Base-by-base conservation (phyloP, 75 land plant genomes). In the Sequoiadendron giganteum region DNA sequence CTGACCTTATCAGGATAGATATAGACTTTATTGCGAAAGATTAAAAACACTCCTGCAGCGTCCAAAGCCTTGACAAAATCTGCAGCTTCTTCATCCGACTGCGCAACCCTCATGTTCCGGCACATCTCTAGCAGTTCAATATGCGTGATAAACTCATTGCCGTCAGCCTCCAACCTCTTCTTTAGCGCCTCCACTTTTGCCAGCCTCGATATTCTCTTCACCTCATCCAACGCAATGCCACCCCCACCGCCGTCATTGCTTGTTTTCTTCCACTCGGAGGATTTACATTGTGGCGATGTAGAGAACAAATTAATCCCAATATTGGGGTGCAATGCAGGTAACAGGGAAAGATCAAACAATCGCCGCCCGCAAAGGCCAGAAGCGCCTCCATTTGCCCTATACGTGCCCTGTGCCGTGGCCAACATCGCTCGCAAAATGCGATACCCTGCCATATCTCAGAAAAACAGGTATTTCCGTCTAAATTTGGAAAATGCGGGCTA, bases 1-100 rank as follows among this genome's bases (percentile, higher is more conserved):
- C 79, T 32, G 86, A 97, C 99, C 97, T 95, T 93, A 5, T 95
- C 88, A 4, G 99, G 97, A 83, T 96, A 94, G 61, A 97, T 92
- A 86, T 95, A 95, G 39, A 95, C 99, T 86, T 91, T 96, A 87
- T 95, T 92, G 28, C 94, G 87, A 85, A 95, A 96, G 73, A 93
- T 91, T 56, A 97, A 90, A 36, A 97, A 93, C 3, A 95, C 96
- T 11, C 96, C 96, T 10, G 99, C 96, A 15, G 96, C 94, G 78
- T 97, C 97, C 14, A 96, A 87, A 19, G 88, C 86, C 19, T 86
- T 89, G 38, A 93, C 96, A 85, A 96, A 92, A 25, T 88, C 86
- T 16, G 43, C 85, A 40, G 97, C 97, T 82, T 96, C 96, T 21
- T 88, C 93, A 0, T 45, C 48, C 30, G 95, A 90, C 32, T 90